A percentile compares a stretch with the other conserved stretches of the same genome.
Evolutionary conservation across 1,284 basidiomycete genomes (phyloP).

Genomic region (Trametes hirsuta): DNA sequence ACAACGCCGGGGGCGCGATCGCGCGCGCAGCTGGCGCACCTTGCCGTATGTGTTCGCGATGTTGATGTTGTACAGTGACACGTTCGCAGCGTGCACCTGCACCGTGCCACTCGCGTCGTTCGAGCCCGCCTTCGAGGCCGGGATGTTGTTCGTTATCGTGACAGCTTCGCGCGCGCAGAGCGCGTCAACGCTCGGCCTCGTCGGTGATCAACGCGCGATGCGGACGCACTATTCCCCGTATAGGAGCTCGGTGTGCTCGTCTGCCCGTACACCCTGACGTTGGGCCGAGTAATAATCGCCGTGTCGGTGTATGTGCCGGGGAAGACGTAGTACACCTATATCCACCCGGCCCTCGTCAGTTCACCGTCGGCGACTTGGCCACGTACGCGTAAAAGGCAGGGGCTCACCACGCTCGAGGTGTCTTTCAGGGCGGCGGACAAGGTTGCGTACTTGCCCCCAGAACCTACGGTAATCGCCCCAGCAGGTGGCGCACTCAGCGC

Average conservation of each 20-base stretch:
- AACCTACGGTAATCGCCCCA: slow-evolving; percentile 31
- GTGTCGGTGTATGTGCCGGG: slow-evolving; percentile 59
- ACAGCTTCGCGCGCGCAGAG: slow-evolving; percentile 30
- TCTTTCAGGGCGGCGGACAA: slow-evolving; percentile 29
- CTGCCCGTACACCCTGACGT: slow-evolving; percentile 30
- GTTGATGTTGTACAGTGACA: slow-evolving; percentile 59
- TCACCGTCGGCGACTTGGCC: neutral
- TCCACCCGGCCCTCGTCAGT: neutral
- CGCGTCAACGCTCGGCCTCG: slow-evolving; percentile 15
- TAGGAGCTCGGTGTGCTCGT: slow-evolving; percentile 27
- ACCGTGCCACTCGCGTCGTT: slow-evolving; percentile 59
- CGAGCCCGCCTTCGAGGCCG: slow-evolving; percentile 48
- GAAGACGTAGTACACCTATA: slow-evolving; percentile 53
- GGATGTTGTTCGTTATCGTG: slow-evolving; percentile 45
- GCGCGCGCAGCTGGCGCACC: slow-evolving; percentile 23
- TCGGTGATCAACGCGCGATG: slow-evolving; percentile 7
- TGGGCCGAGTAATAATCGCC: slow-evolving; percentile 50
- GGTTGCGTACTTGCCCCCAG: slow-evolving; percentile 27
- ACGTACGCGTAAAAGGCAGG: neutral
- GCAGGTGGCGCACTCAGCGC: slow-evolving; percentile 28
- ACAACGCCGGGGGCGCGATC: slow-evolving; percentile 20
- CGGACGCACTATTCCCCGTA: slow-evolving; percentile 27
- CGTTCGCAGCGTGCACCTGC: slow-evolving; percentile 53
- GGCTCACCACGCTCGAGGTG: slow-evolving; percentile 29
- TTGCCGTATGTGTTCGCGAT: slow-evolving; percentile 55